A percentile compares a stretch with the other conserved stretches of the same genome.
Evolutionary conservation across 768 basidiomycete genomes (phyloP).

Genomic region (Lactarius sp.): DNA sequence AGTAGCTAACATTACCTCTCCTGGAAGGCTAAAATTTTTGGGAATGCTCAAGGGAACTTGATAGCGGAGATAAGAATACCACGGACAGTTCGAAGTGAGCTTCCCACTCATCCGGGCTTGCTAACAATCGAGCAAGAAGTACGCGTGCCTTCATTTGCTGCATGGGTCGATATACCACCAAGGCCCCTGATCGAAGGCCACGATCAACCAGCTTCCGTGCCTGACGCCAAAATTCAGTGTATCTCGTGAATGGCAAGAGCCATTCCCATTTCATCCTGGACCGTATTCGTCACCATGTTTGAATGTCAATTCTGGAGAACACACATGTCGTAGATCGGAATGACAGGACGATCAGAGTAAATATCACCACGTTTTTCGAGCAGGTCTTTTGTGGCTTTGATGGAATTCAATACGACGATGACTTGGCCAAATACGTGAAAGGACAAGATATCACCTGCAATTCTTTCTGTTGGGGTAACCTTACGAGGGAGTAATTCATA

Average conservation of each 20-base stretch:
- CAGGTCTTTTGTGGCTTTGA: constrained; percentile 42
- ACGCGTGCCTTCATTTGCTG: not conserved
- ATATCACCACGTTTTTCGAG: constrained; percentile 50
- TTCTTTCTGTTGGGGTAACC: not conserved
- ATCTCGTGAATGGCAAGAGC: not conserved
- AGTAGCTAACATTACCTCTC: not conserved
- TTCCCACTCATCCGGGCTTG: not conserved
- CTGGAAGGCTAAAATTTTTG: constrained; percentile 1
- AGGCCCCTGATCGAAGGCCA: not conserved
- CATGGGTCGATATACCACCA: not conserved
- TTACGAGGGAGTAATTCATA: not conserved
- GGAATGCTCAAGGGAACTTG: not conserved
- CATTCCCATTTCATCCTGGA: constrained; percentile 6
- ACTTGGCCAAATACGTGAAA: constrained; percentile 41
- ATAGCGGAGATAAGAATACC: not conserved
- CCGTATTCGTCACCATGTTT: not conserved
- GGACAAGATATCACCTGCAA: not conserved
- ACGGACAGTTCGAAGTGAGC: constrained; percentile 7
- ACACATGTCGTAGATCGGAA: not conserved
- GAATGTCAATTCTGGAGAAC: not conserved
- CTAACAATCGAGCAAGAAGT: constrained; percentile 2
- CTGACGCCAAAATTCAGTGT: not conserved
- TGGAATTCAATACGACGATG: constrained; percentile 46
- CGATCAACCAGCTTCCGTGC: constrained; percentile 14
- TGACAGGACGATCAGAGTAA: constrained; percentile 11